phyloP scores from a whole-genome alignment of 257 asterid species.

The Solanum verrucosum region DNA sequence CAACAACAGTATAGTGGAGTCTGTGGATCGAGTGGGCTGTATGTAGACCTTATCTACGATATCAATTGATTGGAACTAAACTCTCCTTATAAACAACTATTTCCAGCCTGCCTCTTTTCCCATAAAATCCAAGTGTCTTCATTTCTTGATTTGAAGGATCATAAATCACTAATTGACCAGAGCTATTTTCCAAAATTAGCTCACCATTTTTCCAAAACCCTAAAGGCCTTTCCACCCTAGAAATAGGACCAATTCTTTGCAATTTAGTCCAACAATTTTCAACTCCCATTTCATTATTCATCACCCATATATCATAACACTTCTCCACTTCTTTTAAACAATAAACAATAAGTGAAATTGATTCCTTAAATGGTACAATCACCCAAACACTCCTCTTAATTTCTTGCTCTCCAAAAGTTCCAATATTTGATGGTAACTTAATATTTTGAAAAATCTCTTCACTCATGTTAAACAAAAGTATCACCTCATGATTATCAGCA shows the following conservation, averaged over 20 bases:
- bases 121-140: constrained; percentile 31
- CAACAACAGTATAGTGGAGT: not conserved
- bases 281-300: constrained; percentile 16
- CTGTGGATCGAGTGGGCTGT: not conserved
- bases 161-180: constrained; percentile 31
- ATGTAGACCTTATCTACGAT: not conserved
- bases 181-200: constrained; percentile 25
- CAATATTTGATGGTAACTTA: constrained; percentile 28
- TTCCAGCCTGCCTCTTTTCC: constrained; percentile 52
- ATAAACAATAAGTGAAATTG: constrained; percentile 41
- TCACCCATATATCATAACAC: constrained; percentile 36
- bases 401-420: constrained; percentile 26
- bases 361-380: constrained; percentile 23
- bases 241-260: constrained; percentile 35
- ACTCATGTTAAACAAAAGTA: constrained; percentile 29
- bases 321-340: constrained; percentile 19
- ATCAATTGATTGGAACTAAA: constrained; percentile 15
- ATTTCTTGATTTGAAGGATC: not conserved
- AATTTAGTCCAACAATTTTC: constrained; percentile 22
- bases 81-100: constrained; percentile 30
- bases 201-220: constrained; percentile 35
- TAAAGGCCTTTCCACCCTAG: constrained; percentile 40
- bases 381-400: constrained; percentile 32
- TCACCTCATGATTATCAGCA: constrained; percentile 12
- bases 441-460: constrained; percentile 28